Evolutionary conservation across 2,329 filamentous ascomycete species (phyloP).

Genomic region (Leptographium radiaticola): DNA sequence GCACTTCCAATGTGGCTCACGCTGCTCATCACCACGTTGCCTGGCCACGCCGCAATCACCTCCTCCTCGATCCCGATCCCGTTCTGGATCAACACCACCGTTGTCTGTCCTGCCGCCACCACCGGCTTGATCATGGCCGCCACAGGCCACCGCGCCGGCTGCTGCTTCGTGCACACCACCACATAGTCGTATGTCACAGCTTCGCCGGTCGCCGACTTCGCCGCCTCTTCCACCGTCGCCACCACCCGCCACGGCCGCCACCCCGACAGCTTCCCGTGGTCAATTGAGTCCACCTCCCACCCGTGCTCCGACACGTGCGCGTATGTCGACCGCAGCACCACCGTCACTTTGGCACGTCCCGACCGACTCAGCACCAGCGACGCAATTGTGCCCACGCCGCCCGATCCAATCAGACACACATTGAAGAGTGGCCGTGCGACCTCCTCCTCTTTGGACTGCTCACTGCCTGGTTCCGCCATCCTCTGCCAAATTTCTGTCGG

Average conservation of each 20-base stretch:
- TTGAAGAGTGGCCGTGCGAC: background rate
- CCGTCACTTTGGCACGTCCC: constrained; percentile 7
- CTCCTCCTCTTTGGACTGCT: no score
- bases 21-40: constrained; percentile 9
- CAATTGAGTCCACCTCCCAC: constrained; percentile 9
- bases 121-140: constrained; percentile 6
- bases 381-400: constrained; percentile 10
- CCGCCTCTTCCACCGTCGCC: constrained; percentile 2
- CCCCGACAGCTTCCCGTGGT: constrained; percentile 6
- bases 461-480: background rate
- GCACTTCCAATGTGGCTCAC: constrained; percentile 11
- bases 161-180: constrained; percentile 10
- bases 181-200: constrained; percentile 6
- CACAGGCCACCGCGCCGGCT: constrained; percentile 5
- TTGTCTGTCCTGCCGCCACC: constrained; percentile 5
- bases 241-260: constrained; percentile 10
- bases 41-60: constrained; percentile 5
- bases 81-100: constrained; percentile 10
- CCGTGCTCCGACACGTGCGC: constrained; percentile 7
- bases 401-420: constrained; percentile 9
- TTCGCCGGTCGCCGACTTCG: background rate
- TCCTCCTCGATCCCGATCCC: constrained; percentile 11
- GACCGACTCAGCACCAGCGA: constrained; percentile 10
- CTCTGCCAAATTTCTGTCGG: background rate
- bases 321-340: constrained; percentile 9